phyloP scores from a whole-genome alignment of 306 rosid genomes.

The Cicer bijugum region DNA sequence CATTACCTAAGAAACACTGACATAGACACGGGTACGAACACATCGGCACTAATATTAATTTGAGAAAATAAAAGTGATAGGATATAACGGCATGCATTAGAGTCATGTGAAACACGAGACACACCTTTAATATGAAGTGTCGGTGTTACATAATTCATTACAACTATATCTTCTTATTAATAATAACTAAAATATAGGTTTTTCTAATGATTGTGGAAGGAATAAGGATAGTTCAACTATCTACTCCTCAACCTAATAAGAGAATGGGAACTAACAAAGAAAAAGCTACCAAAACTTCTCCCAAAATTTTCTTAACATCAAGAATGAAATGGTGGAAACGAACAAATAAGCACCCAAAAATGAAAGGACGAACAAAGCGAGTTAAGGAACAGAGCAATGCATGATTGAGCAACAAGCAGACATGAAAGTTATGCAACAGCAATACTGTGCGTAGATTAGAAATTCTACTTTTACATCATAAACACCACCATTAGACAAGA shows the following conservation, averaged over 20 bases:
- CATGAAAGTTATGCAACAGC: neutral
- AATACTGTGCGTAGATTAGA: neutral
- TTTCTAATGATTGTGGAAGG: slow-evolving; percentile 8
- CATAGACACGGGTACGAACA: too few relatives aligned
- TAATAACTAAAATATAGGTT: slow-evolving; percentile 2
- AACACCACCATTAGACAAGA: neutral
- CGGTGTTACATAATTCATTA: too few relatives aligned
- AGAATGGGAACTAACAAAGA: neutral
- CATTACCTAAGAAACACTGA: too few relatives aligned
- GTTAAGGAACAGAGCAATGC: neutral
- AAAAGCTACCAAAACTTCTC: slow-evolving; percentile 8
- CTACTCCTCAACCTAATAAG: slow-evolving; percentile 1
- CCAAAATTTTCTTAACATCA: slow-evolving; percentile 1
- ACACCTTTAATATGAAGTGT: too few relatives aligned
- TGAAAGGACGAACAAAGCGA: neutral
- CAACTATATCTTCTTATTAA: neutral
- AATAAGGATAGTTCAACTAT: neutral
- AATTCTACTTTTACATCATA: neutral
- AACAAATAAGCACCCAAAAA: slow-evolving; percentile 1
- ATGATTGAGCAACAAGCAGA: neutral
- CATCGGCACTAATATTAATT: too few relatives aligned
- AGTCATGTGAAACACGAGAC: too few relatives aligned
- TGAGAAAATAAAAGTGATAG: too few relatives aligned
- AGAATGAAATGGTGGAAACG: slow-evolving; percentile 1
- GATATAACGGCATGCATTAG: too few relatives aligned